phyloP scores from a whole-genome alignment of 2,329 filamentous ascomycete species.

The Davidsoniella eucalypti region DNA sequence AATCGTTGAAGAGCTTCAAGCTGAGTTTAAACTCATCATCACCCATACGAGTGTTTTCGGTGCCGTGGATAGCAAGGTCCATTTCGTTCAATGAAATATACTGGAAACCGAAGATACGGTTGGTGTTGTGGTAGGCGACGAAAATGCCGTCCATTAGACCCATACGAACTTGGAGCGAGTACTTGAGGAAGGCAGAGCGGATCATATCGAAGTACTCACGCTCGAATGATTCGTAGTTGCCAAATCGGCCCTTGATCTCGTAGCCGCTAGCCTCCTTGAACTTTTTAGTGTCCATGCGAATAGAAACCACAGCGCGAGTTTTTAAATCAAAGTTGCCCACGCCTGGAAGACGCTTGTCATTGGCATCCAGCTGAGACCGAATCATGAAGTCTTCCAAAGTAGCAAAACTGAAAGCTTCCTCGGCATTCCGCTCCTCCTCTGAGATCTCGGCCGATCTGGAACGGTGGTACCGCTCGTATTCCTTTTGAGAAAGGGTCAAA shows the following conservation, averaged over 20 bases:
- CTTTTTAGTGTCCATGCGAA: constrained; percentile 68
- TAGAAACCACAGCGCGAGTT: constrained; percentile 76
- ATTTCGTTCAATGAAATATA: constrained; percentile 78
- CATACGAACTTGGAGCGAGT: constrained; percentile 90
- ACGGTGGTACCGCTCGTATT: constrained; percentile 73
- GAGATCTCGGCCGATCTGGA: constrained; percentile 50
- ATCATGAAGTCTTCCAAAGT: constrained; percentile 77
- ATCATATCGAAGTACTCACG: constrained; percentile 97
- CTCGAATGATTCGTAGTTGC: constrained; percentile 81
- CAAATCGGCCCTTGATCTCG: constrained; percentile 61
- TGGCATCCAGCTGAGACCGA: constrained; percentile 84
- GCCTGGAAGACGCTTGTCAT: constrained; percentile 73
- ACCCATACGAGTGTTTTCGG: constrained; percentile 47
- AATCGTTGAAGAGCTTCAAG: constrained; percentile 59
- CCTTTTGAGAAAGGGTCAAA: constrained; percentile 62
- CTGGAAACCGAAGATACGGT: constrained; percentile 94
- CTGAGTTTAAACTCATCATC: constrained; percentile 77
- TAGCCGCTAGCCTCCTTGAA: constrained; percentile 69
- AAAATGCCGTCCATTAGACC: constrained; percentile 98
- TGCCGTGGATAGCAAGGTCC: constrained; percentile 79
- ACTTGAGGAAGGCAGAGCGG: constrained; percentile 83
- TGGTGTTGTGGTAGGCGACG: constrained; percentile 86
- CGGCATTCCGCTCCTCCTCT: constrained; percentile 52
- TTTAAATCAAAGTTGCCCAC: constrained; percentile 94
- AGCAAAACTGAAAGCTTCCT: constrained; percentile 77